Evolutionary conservation across 805 yeast species (phyloP).

Genomic region (Candida suzukii): DNA sequence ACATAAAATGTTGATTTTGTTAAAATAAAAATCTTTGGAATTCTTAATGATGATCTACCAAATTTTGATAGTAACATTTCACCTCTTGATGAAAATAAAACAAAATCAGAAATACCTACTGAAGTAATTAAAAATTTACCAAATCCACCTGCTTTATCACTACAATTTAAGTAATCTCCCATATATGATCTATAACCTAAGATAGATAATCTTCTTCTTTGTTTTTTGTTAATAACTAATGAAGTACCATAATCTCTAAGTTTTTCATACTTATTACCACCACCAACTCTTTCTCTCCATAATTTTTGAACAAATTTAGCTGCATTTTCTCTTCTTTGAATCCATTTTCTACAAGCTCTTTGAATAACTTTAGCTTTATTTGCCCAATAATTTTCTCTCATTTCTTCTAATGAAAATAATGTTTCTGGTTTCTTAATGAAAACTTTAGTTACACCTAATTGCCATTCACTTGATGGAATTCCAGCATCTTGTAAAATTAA

Average conservation of each 20-base stretch:
- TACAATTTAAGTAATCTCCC: conserved; percentile 93
- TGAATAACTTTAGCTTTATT: conserved; percentile 97
- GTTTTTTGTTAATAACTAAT: conserved; percentile 67
- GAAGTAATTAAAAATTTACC: conserved; percentile 73
- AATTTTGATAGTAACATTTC: conserved; percentile 79
- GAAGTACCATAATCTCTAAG: conserved; percentile 79
- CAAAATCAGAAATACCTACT: conserved; percentile 60
- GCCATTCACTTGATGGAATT: conserved; percentile 77
- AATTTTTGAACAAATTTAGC: conserved; percentile 76
- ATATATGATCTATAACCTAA: conserved; percentile 81
- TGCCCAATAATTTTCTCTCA: conserved; percentile 97
- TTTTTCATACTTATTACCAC: conserved; percentile 79
- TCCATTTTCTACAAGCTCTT: conserved; percentile 88
- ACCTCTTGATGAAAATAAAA: conserved; percentile 76
- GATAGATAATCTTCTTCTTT: conserved; percentile 83
- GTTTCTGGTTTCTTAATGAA: conserved; percentile 97
- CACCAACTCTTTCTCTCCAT: conserved; percentile 75
- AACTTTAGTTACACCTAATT: conserved; percentile 85
- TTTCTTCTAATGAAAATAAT: conserved; percentile 85
- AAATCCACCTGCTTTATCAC: conserved; percentile 57
- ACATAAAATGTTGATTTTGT: conserved; percentile 59
- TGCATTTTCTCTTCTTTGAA: conserved; percentile 76
- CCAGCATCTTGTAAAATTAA: conserved; percentile 46
- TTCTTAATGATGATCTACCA: conserved; percentile 82
- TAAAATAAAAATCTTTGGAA: conserved; percentile 66